Evolutionary conservation across 139 green algal species (phyloP).

Genomic region (Chlamydomonas sp.): DNA sequence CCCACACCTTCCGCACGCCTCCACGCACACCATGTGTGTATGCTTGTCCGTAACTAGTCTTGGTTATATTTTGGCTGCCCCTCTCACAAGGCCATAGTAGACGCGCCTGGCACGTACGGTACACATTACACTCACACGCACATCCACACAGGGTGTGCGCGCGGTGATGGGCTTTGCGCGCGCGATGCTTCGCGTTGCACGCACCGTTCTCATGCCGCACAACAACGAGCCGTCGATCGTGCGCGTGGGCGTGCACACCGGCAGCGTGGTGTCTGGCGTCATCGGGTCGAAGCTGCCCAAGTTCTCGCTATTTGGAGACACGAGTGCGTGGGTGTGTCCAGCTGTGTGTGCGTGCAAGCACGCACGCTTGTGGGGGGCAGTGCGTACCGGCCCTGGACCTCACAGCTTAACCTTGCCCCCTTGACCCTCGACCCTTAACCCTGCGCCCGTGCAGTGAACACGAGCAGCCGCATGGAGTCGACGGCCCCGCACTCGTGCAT

Average conservation of each 20-base stretch:
- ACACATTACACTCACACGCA: too few relatives aligned
- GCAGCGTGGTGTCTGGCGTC: conserved; percentile 15
- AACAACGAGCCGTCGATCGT: conserved; percentile 24
- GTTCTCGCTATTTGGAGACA: conserved; percentile 30
- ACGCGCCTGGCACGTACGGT: neutral
- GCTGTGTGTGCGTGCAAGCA: neutral
- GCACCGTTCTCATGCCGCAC: conserved; percentile 27
- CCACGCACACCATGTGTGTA: neutral
- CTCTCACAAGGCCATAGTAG: neutral
- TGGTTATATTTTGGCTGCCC: too few relatives aligned
- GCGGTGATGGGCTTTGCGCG: conserved; percentile 16
- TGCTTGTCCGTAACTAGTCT: neutral
- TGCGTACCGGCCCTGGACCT: too few relatives aligned
- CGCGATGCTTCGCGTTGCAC: conserved; percentile 19
- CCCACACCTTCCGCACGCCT: neutral
- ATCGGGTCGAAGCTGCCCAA: conserved; percentile 26
- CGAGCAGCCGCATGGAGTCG: too few relatives aligned
- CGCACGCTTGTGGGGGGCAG: too few relatives aligned
- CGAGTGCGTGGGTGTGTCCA: too few relatives aligned
- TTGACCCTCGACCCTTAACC: too few relatives aligned
- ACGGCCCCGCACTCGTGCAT: too few relatives aligned
- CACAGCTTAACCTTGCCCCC: too few relatives aligned
- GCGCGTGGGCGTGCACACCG: conserved; percentile 29
- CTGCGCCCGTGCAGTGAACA: too few relatives aligned
- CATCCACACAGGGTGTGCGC: too few relatives aligned